phyloP scores from a whole-genome alignment of 805 yeast species.

The Candida maesae region DNA sequence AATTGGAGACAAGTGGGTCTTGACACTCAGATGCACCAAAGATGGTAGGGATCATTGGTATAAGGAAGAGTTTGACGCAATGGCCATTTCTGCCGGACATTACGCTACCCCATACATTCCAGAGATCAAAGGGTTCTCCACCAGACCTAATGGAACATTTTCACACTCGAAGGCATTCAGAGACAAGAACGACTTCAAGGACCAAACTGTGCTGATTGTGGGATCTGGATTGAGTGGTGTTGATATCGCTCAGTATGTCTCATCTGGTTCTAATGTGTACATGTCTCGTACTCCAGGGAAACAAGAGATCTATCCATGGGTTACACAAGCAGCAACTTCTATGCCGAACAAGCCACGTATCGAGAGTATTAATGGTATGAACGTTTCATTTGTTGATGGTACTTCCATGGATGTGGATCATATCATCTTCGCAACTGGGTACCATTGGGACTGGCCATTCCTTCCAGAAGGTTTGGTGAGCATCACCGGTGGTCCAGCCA shows the following conservation, averaged over 20 bases:
- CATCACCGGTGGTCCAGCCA: slow-evolving; percentile 14
- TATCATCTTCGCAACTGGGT: slow-evolving; percentile 70
- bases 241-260: slow-evolving; percentile 40
- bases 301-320: slow-evolving; percentile 8
- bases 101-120: slow-evolving; percentile 56
- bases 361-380: slow-evolving; percentile 15
- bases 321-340: slow-evolving; percentile 4
- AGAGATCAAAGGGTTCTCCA: slow-evolving; percentile 43
- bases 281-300: slow-evolving; percentile 36
- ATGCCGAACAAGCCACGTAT: slow-evolving; percentile 8
- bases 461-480: slow-evolving; percentile 23
- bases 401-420: slow-evolving; percentile 39
- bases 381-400: slow-evolving; percentile 43
- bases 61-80: slow-evolving; percentile 50
- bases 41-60: slow-evolving; percentile 28
- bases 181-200: slow-evolving; percentile 35
- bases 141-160: slow-evolving; percentile 30
- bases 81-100: slow-evolving; percentile 56
- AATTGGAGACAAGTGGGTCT: slow-evolving; percentile 23
- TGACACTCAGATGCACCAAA: slow-evolving; percentile 28
- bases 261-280: slow-evolving; percentile 40
- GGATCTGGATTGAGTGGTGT: slow-evolving; percentile 42
- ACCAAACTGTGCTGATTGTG: slow-evolving; percentile 38
- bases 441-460: slow-evolving; percentile 37
- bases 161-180: slow-evolving; percentile 33